A percentile compares a stretch with the other conserved stretches of the same genome.
Evolutionary conservation across 1,139 yeast species (phyloP).

Genomic region (Candida frijolesensis): DNA sequence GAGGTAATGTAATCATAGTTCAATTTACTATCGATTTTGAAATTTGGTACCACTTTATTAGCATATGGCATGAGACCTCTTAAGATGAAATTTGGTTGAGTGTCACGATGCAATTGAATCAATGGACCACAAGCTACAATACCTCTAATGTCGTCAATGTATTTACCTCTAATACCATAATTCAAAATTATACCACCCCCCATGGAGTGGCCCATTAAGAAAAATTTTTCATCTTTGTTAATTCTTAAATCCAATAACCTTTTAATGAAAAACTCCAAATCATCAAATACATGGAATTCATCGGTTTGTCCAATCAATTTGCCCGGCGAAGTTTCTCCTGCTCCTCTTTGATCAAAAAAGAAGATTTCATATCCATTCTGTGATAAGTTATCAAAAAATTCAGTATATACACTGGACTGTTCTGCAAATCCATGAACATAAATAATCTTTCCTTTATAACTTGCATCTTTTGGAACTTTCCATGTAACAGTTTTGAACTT

Average conservation of each 20-base stretch:
- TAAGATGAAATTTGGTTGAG: slow-evolving; percentile 57
- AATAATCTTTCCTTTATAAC: slow-evolving; percentile 57
- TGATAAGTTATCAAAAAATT: slow-evolving; percentile 60
- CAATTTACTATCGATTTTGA: slow-evolving; percentile 59
- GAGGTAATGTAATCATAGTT: slow-evolving; percentile 57
- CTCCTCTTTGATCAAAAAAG: slow-evolving; percentile 86
- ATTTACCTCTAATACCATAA: slow-evolving; percentile 70
- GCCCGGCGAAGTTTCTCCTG: slow-evolving; percentile 73
- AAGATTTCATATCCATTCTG: slow-evolving; percentile 70
- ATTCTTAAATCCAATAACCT: slow-evolving; percentile 27
- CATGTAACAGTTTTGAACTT: slow-evolving; percentile 43
- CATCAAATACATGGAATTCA: slow-evolving; percentile 65
- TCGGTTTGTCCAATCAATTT: slow-evolving; percentile 64
- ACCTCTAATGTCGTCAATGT: slow-evolving; percentile 55
- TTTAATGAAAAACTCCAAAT: slow-evolving; percentile 66
- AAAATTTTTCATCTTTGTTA: slow-evolving; percentile 44
- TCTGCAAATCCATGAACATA: slow-evolving; percentile 87
- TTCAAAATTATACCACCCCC: slow-evolving; percentile 85
- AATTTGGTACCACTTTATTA: slow-evolving; percentile 53
- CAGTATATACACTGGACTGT: slow-evolving; percentile 53
- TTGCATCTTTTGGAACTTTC: slow-evolving; percentile 37
- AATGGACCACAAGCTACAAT: slow-evolving; percentile 71
- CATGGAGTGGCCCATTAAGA: slow-evolving; percentile 89
- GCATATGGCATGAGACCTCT: slow-evolving; percentile 48
- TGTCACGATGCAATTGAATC: slow-evolving; percentile 56